Base-by-base conservation (phyloP, 1,139 yeast genomes). In the Kurtzmaniella quercitrusa region DNA sequence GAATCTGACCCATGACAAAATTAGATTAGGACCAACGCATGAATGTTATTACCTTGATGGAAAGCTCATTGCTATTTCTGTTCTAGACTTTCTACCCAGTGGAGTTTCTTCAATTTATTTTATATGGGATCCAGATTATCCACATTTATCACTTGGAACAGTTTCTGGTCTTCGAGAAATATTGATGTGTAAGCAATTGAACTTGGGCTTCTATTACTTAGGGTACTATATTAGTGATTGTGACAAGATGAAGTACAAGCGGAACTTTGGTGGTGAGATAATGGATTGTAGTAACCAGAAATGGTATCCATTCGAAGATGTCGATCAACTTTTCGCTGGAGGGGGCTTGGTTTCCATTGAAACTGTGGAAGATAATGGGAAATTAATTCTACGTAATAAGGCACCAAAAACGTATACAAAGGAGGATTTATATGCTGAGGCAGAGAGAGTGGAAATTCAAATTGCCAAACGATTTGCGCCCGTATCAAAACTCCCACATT, bases 31-130 rank as follows among this genome's bases (percentile, higher is more conserved):
- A 76, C 52, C 81, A 78, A 42, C 74, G 1, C 98, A 91, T 58
- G 95, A 88, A 55, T 78, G 88, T 55, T 89, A 88, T 55, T 84
- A 85, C 53, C 59, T 76, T 19, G 76, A 86, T 39, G 80, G 64
- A 5, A 71, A 74, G 46, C 65, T 91, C 26, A 78, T 88, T 34
- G 96, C 94, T 0, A 64, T 91, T 28, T 88, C 88, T 0, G 87
- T 89, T 0, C 58, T 86, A 21, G 98, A 91, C 59, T 66, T 89
- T 28, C 59, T 91, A 33, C 96, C 96, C 0, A 61, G 78, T 15
- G 85, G 91, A 0, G 61, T 91, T 0, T 88, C 96, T 0, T 83
- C 95, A 0, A 93, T 91, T 1, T 91, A 89, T 56, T 85, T 89
- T 54, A 80, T 89, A 15, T 88, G 95, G 88, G 94, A 89, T 56